Conservation (phyloP, 2,329 filamentous ascomycete species). For the Xylaria arbuscula region DNA sequence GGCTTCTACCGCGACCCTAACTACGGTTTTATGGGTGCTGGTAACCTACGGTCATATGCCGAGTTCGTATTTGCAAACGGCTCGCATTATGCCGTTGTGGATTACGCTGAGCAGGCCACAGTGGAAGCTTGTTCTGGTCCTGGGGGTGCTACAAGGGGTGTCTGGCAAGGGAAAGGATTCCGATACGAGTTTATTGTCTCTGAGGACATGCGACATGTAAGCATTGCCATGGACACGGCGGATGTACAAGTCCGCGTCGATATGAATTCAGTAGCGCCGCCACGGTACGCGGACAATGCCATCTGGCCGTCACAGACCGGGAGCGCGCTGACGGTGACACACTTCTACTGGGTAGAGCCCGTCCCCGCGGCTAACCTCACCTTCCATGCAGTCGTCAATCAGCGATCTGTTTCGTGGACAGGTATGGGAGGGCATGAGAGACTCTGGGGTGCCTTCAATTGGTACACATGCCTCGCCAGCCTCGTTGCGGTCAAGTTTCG, state of each 20-base stretch:
- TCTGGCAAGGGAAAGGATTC: conserved; percentile 14
- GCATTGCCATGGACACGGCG: conserved; percentile 26
- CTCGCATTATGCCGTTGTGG: conserved; percentile 39
- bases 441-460: conserved; percentile 42
- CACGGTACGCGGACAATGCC: conserved; percentile 35
- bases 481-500: conserved; percentile 12
- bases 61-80: conserved; percentile 43
- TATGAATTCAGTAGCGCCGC: conserved; percentile 35
- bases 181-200: conserved; percentile 34
- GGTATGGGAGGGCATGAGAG: conserved; percentile 44
- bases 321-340: conserved; percentile 28
- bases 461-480: conserved; percentile 31
- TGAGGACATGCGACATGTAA: conserved; percentile 38
- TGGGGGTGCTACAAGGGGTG: neutral
- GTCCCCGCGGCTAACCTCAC: conserved; percentile 36
- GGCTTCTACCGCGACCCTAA: conserved; percentile 49
- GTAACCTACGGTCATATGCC: conserved; percentile 44
- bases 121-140: conserved; percentile 37
- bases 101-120: conserved; percentile 42
- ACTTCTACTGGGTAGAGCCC: conserved; percentile 41
- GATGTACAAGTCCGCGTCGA: conserved; percentile 34
- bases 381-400: conserved; percentile 4
- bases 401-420: conserved; percentile 29
- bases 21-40: conserved; percentile 45
- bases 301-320: neutral